Base-by-base conservation (phyloP, 139 green algal species). In the Chlamydomonas sp. region DNA sequence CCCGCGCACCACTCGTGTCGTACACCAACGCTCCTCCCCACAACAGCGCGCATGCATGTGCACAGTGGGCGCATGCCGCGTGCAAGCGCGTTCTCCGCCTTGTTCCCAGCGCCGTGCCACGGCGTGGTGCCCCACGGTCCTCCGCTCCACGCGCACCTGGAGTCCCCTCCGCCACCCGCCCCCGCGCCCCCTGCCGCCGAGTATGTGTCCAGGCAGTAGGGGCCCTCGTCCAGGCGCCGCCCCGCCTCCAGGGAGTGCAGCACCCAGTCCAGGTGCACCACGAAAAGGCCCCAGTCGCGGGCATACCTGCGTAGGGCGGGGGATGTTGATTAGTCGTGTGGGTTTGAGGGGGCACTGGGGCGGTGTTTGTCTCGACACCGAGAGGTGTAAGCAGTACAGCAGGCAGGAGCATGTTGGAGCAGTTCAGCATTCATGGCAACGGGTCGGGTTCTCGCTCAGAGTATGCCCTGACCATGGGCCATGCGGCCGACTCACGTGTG, bases 261-360 rank as follows among this genome's bases (percentile, higher is more conserved):
- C n/a, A 86, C 82, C 82, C 82, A 86, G 71, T 86, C 82, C 68
- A 69, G 12, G 82, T 86, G 82, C 17, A 86, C 82, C 10, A 86
- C 75, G 3, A 73, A 73, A 60, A 86, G 3, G 61, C 71, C 71
- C 82, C 82, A 86, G 15, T 79, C 82, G 61, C 58, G 49, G 31
- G 82, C 82, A 4, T 86, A 58, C 3, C 82, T 86, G 82, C 61
- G 8, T 4, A 58, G 18, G 71, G 8, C 2, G 18, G 71, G 8
- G 58, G 71, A 4, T 58, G 12, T 17, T 17, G 67, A 12, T 20
- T 5, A 15, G 10, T 72, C 5, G 7, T 18, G 12, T 5, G 8
- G 67, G 67, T 5, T 3, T 15, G 67, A 12, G 67, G 8, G 67
- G 10, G 17, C 12, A 5, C 8, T 3, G 8, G 8, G 10, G 67